Evolutionary conservation across 352 stramenopile species (phyloP), one percentile per base, ranked within the genome.

Genomic region (Phytophthora europaea): DNA sequence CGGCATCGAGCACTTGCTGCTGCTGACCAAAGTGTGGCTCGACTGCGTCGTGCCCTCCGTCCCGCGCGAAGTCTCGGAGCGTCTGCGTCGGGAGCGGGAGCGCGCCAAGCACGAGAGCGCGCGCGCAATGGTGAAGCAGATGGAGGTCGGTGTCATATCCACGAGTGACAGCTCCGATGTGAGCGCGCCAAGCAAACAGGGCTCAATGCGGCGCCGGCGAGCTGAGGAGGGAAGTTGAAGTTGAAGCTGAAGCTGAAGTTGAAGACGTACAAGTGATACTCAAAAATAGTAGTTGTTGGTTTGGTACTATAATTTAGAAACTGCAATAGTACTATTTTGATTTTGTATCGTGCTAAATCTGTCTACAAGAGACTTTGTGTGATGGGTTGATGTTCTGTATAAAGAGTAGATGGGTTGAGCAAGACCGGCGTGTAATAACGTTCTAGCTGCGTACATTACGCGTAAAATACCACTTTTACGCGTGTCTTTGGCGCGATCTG

Each of bases 21-120:
- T 96, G 12, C 58, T 85, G 40, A 63, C 93, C 58, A 87, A 96
- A 47, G 76, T 93, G 8, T 91, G 80, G 70, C 82, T 94, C 68
- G 82, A 82, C 38, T 72, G 81, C 38, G 81, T 88, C 2, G 79
- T 93, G 28, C 85, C 87, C 7, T 72, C 81, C 22, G 90, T 90
- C 70, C 83, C 88, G 5, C 63, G 59, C 31, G 76, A 89, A 18
- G 79, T 95, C 18, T 64, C 80, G 22, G 69, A 78, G 45, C 82
- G 84, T 26, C 80, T 94, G 33, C 75, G 76, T 2, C 66, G 65
- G 16, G 87, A 95, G 63, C 75, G 84, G 3, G 87, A 93, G 38
- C 79, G 84, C 58, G 87, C 84, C 52, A 94, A 94, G 70, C 67
- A 83, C 18, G 85, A 93, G 50, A 95, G 87, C 43, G 88, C 88